Percentiles rank a stretch among this genome's conserved stretches.
Conservation (phyloP, 768 basidiomycete species). For the Podaxis pistillaris region DNA sequence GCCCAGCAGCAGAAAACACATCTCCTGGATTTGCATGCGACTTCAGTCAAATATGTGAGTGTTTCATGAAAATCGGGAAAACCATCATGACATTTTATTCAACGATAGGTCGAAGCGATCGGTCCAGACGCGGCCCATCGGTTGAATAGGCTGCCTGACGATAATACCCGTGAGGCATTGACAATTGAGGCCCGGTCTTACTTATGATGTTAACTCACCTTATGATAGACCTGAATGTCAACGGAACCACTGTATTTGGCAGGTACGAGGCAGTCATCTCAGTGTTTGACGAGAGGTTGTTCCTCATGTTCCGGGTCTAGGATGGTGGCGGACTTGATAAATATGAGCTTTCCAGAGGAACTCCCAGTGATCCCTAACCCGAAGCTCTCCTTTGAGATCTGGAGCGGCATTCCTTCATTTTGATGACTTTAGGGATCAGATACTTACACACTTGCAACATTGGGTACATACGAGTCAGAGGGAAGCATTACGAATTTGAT, state of each 20-base stretch:
- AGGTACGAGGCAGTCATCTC: conserved; percentile 22
- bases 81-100: not conserved
- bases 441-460: not conserved
- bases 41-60: conserved; percentile 35
- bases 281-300: not conserved
- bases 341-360: conserved; percentile 30
- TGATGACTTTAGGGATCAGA: conserved; percentile 17
- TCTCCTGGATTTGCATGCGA: conserved; percentile 35
- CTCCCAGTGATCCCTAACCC: conserved; percentile 37
- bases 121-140: conserved; percentile 38
- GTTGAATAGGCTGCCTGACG: conserved; percentile 36
- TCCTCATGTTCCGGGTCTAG: conserved; percentile 19
- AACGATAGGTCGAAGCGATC: conserved; percentile 32
- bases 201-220: not conserved
- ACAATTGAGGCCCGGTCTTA: not conserved
- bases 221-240: conserved; percentile 31
- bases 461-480: not conserved
- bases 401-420: conserved; percentile 37
- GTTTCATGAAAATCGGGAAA: not conserved
- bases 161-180: conserved; percentile 32
- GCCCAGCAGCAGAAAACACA: conserved; percentile 35
- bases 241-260: conserved; percentile 42
- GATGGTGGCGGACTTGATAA: conserved; percentile 39
- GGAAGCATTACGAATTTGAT: not conserved
- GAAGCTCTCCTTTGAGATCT: conserved; percentile 33